phyloP scores from a whole-genome alignment of 495 filamentous ascomycete genomes.

The Aspergillus homomorphus region DNA sequence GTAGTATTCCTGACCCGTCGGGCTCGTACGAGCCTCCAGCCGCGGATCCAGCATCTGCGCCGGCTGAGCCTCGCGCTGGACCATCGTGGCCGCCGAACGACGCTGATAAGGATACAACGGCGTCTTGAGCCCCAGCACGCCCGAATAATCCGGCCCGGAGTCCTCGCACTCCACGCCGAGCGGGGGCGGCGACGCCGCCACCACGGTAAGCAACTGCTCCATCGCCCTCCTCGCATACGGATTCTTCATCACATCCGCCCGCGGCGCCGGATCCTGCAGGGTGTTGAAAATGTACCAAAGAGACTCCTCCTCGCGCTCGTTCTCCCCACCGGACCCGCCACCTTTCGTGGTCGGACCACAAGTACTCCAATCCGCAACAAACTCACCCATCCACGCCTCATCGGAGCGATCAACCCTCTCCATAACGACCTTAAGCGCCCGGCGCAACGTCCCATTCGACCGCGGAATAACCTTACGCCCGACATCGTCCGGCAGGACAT shows the following conservation, averaged over 20 bases:
- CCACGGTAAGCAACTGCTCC: slow-evolving; percentile 50
- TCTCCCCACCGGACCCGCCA: background rate
- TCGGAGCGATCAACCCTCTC: slow-evolving; percentile 53
- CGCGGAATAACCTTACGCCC: slow-evolving; percentile 48
- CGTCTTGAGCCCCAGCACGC: slow-evolving; percentile 62
- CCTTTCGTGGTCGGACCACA: background rate
- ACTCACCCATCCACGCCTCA: slow-evolving; percentile 54
- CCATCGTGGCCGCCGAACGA: slow-evolving; percentile 78
- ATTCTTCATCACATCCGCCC: slow-evolving; percentile 49
- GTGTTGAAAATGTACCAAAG: slow-evolving; percentile 87
- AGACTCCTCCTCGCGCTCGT: slow-evolving; percentile 49
- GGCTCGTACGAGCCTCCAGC: slow-evolving; percentile 54
- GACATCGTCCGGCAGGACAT: slow-evolving; percentile 65
- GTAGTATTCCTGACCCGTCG: slow-evolving; percentile 63
- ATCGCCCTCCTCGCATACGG: slow-evolving; percentile 58
- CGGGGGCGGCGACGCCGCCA: background rate
- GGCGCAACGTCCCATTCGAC: slow-evolving; percentile 37
- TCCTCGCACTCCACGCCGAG: background rate
- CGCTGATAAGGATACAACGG: slow-evolving; percentile 75
- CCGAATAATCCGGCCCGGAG: slow-evolving; percentile 23
- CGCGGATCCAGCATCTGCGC: slow-evolving; percentile 69
- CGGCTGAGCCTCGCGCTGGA: slow-evolving; percentile 73
- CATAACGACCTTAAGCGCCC: slow-evolving; percentile 51
- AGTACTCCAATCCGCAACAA: background rate
- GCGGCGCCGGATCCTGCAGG: slow-evolving; percentile 67